Base-by-base conservation (phyloP, 2,329 filamentous ascomycete species). In the Aspergillus fumigatiaffinis region DNA sequence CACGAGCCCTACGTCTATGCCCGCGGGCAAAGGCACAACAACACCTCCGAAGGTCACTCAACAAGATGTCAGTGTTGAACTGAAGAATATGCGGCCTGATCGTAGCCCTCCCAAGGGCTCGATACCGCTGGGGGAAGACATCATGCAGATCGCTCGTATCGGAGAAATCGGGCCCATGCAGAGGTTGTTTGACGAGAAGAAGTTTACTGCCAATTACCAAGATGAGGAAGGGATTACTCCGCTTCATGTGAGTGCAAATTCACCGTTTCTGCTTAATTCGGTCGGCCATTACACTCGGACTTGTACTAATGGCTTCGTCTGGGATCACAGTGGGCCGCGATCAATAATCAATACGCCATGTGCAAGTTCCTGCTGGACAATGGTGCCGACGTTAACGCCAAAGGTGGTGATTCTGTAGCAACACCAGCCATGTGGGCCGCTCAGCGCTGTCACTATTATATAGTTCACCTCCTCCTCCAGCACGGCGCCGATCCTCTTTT, bases 341-440 rank as follows among this genome's bases (percentile, higher is more conserved):
- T 99, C 74, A 99, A 99, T 79, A 97, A 97, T 71, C 94, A 97
- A 73, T 95, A 93, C 78, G 90, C 91, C 64, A 92, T 97, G 81
- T 97, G 93, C 84, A 93, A 94, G 75, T 97, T 95, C 76, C 86
- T 99, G 48, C 84, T 99, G 71, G 90, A 89, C 63, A 80, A 80
- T 51, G 92, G 92, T 69, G 94, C 92, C 70, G 89, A 96, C 71
- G 89, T 97, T 68, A 97, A 99, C 77, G 88, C 87, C 61, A 96
- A 95, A 75, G 94, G 95, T 74, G 94, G 94, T 74, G 93, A 97
- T 71, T 96, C 92, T 9, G 84, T 96, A 46, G 93, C 94, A 17
- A 97, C 94, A 47, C 90, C 94, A 17, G 87, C 96, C 1, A 92
- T 97, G 77, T 99, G 94, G 94, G 94, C 94, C 35, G 94, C 92